Evolutionary conservation across 768 basidiomycete species (phyloP), one percentile per base, ranked within the genome.

Genomic region (Terana coerulea): DNA sequence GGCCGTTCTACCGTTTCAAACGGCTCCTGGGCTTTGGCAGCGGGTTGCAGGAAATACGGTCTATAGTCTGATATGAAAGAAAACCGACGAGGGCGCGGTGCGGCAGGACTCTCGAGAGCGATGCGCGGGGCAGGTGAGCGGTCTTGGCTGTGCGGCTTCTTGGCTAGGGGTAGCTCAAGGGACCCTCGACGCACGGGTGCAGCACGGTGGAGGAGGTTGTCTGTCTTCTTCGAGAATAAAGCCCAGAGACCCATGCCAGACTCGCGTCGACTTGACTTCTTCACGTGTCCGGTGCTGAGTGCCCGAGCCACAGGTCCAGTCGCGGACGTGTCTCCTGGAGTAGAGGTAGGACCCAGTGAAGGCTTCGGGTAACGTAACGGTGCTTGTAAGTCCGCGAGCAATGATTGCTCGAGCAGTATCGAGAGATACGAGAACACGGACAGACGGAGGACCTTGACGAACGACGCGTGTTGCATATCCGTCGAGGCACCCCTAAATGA

Each of bases 321-420:
- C 7, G 56, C 19, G 33, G 1, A 19, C 2, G 29, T 19, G 34
- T 21, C 30, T 2, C 53, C 49, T 17, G 17, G 15, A 1, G 29
- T 31, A 22, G 45, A 1, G n/a, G n/a, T n/a, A 26, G 35, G 65
- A 47, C n/a, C 66, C 47, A 50, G 64, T 60, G 21, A 64, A 64
- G 52, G 66, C 59, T 64, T 62, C 4, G 75, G 74, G 47, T 72
- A 77, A 29, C 64, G 68, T 29, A 86, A 64, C 6, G 65, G 62
- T n/a, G 83, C 72, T 43, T 74, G 66, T 0, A 75, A 80, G 62
- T 82, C 72, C 3, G 67, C 49, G 25, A 86, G 71, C 4, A 84
- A 63, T 31, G 77, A 73, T 59, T 85, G 82, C 58, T 86, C 85
- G 14, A 86, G 76, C 3, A 82, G 53, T 29, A 84, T 71, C 1